phyloP scores from a whole-genome alignment of 306 rosid genomes.

The Carpinus viminea region DNA sequence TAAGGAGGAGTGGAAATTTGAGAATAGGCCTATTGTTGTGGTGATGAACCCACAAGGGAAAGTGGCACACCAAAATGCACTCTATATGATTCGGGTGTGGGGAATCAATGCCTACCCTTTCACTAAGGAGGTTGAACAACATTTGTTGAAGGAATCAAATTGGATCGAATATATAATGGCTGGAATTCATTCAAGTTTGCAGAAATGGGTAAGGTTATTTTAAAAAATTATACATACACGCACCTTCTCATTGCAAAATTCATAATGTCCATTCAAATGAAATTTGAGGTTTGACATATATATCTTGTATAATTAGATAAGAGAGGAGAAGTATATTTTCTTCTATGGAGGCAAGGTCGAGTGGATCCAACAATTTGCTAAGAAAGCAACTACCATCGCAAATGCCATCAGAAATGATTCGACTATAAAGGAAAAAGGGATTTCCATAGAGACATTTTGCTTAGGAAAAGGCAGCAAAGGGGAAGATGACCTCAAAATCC shows the following conservation, averaged over 20 bases:
- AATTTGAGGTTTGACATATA: neutral
- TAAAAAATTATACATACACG: neutral
- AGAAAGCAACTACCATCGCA: slow-evolving; percentile 31
- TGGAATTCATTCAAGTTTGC: slow-evolving; percentile 5
- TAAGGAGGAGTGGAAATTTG: slow-evolving; percentile 56
- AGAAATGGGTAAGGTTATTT: slow-evolving; percentile 34
- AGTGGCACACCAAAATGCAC: slow-evolving; percentile 47
- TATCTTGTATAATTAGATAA: slow-evolving; percentile 29
- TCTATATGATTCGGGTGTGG: slow-evolving; percentile 49
- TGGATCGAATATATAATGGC: slow-evolving; percentile 15
- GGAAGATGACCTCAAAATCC: neutral
- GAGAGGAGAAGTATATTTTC: slow-evolving; percentile 49
- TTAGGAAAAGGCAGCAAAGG: slow-evolving; percentile 37
- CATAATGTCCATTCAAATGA: neutral
- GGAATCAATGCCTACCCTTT: slow-evolving; percentile 55
- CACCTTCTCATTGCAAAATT: neutral
- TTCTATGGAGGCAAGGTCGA: slow-evolving; percentile 59
- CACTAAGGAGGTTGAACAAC: neutral
- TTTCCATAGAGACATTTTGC: slow-evolving; percentile 36
- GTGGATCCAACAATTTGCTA: slow-evolving; percentile 60
- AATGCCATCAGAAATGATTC: slow-evolving; percentile 44
- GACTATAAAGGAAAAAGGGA: slow-evolving; percentile 35
- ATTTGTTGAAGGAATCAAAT: neutral
- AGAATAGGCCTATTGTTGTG: slow-evolving; percentile 47
- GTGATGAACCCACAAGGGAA: slow-evolving; percentile 52